Conservation (phyloP, 352 stramenopile species). For the Phytophthora niederhauseri region DNA sequence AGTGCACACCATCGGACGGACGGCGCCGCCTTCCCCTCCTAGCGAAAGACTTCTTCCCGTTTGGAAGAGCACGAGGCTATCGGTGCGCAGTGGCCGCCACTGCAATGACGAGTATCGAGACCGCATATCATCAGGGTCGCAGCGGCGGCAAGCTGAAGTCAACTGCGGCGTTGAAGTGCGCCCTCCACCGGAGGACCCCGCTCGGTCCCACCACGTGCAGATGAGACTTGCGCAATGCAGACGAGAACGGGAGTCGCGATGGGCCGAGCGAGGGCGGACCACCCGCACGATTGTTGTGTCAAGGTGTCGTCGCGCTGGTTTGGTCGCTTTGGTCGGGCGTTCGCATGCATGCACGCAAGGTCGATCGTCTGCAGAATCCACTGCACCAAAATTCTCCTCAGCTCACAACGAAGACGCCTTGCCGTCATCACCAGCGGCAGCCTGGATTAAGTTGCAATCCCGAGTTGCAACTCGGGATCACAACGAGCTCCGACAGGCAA, state of each 20-base stretch:
- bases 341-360: neutral
- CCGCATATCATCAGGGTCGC: neutral
- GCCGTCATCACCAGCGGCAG: neutral
- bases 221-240: slow-evolving; percentile 22
- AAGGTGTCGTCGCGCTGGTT: neutral
- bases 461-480: neutral
- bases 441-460: neutral
- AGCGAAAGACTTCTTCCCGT: slow-evolving; percentile 16
- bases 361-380: neutral
- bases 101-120: neutral
- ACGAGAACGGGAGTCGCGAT: slow-evolving; percentile 19
- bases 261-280: slow-evolving; percentile 20
- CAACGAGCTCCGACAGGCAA: neutral
- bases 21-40: neutral
- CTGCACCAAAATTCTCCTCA: neutral
- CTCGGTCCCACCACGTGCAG: slow-evolving; percentile 33
- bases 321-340: neutral
- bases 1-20: slow-evolving; percentile 3
- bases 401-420: neutral
- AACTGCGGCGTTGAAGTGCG: slow-evolving; percentile 13
- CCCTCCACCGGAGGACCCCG: neutral
- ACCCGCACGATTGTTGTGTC: slow-evolving; percentile 2
- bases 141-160: neutral
- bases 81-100: too few species aligned
- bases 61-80: neutral